These are phyloP conservation scores for Adansonia rubrostipa DNA, from an alignment of 441 rosid species.

Conservation along the genomic window DNA sequence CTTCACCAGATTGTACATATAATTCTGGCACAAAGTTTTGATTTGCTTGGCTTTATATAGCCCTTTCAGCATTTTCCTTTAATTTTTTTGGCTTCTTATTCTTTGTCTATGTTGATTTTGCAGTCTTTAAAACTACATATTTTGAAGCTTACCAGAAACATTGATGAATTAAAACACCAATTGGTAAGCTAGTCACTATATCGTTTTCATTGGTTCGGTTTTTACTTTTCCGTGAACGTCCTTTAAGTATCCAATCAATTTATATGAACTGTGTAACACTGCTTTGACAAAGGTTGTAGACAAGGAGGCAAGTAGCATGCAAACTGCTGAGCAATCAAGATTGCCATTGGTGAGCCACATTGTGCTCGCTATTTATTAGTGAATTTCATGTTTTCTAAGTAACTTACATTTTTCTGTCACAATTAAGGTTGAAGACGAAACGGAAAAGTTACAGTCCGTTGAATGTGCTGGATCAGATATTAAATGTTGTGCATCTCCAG, in stretches of 20 bases:
- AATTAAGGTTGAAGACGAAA: conserved; percentile 52
- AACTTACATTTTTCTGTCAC: conserved; percentile 14
- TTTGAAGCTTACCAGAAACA: conserved; percentile 69
- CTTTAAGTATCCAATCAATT: not conserved
- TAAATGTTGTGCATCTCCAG: conserved; percentile 35
- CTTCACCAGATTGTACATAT: conserved; percentile 6
- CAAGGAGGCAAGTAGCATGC: conserved; percentile 41
- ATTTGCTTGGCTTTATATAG: not conserved
- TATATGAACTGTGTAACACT: conserved; percentile 2
- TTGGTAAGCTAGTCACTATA: conserved; percentile 57
- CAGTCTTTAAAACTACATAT: conserved; percentile 97
- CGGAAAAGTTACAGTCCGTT: conserved; percentile 28
- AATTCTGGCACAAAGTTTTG: not conserved
- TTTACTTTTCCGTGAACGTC: not conserved
- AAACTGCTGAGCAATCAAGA: conserved; percentile 47
- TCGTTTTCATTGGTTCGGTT: conserved; percentile 22
- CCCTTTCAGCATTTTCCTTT: conserved; percentile 4
- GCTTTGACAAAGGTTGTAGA: conserved; percentile 58
- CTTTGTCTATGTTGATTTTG: conserved; percentile 32
- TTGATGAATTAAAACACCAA: conserved; percentile 62
- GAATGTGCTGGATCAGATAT: conserved; percentile 34
- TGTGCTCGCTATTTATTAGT: conserved; percentile 21
- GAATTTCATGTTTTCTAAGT: conserved; percentile 25
- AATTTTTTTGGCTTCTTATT: conserved; percentile 17
- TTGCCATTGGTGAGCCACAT: conserved; percentile 41